Evolutionary conservation across 257 asterid species (phyloP), one percentile per base, ranked within the genome.

Genomic region (Verbena officinalis): DNA sequence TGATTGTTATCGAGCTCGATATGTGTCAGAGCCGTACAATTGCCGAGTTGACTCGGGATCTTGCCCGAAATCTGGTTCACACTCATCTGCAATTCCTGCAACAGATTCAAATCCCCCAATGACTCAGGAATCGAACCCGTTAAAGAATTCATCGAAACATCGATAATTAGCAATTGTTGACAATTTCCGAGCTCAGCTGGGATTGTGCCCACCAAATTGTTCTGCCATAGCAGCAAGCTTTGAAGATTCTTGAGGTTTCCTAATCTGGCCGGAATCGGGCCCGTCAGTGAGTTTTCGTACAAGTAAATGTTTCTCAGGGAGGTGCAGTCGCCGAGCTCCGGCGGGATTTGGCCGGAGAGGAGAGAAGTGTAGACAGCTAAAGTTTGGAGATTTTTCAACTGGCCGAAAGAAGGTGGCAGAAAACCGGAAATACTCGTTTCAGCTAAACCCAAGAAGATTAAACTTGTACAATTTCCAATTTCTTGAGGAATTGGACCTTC

Each of bases 1-100:
- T 84, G 83, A 69, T 84, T 84, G 78, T 84, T 81, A 20, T 80
- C 86, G 7, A 84, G 80, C 68, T 84, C 86, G 27, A 84, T 78
- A 66, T 80, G 85, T 8, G 80, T 78, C 7, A 84, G 49, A 7
- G 78, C 79, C 9, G 77, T 66, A 34, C 86, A 84, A 33, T 78
- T 80, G 13, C 90, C 83, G 0, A 84, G 67, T 13, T 64, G 52
- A 9, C 71, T 24, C 44, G 86, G 90, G 23, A 84, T 84, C 68
- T 49, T 60, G 15, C 86, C 86, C 0, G 90, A 78, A 15, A 84
- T 54, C 55, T 80, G 84, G 59, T 84, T 84, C 59, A 61, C 81
- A 23, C 86, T 84, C 58, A 80, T 21, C 72, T 78, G 84, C 57
- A 84, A 34, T 62, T 78, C 86, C 21, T 84, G 79, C 8, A 84